A percentile compares a stretch with the other conserved stretches of the same genome.
Conservation (phyloP, 345 rosid genomes). For the Pugionium cornutum region DNA sequence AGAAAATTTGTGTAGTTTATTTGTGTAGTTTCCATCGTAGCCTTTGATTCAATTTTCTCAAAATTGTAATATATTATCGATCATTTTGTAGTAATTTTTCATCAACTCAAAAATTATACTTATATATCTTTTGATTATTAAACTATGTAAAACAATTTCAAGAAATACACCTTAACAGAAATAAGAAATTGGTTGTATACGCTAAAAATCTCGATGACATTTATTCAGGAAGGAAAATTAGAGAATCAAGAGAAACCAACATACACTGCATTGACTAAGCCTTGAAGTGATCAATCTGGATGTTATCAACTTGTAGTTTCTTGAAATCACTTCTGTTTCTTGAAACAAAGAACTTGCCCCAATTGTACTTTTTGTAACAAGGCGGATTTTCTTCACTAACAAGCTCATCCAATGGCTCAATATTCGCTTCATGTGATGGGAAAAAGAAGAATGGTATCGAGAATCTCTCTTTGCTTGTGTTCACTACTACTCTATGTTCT, state of each 20-base stretch:
- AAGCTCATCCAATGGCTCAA: constrained; percentile 66
- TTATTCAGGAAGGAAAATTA: too few species aligned
- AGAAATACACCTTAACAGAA: too few species aligned
- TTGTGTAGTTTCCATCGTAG: too few species aligned
- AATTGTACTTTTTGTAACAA: constrained; percentile 54
- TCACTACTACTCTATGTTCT: constrained; percentile 73
- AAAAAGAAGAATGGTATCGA: constrained; percentile 65
- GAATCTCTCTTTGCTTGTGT: constrained; percentile 58
- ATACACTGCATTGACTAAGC: constrained; percentile 15
- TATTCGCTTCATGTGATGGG: constrained; percentile 49
- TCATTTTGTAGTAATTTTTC: too few species aligned
- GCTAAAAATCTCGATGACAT: too few species aligned
- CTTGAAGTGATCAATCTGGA: constrained; percentile 63
- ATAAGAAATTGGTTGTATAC: too few species aligned
- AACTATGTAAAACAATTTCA: too few species aligned
- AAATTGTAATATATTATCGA: too few species aligned
- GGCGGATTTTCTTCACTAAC: constrained; percentile 46
- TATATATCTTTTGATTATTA: too few species aligned
- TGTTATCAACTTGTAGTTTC: constrained; percentile 57
- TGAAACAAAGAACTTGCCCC: constrained; percentile 62
- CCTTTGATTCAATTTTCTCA: too few species aligned
- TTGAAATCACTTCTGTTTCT: constrained; percentile 64
- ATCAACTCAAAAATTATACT: too few species aligned
- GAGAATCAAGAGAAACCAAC: background rate
- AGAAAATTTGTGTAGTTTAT: too few species aligned